Conservation (phyloP, 139 green algal genomes). For the Pseudopediastrum boryanum region DNA sequence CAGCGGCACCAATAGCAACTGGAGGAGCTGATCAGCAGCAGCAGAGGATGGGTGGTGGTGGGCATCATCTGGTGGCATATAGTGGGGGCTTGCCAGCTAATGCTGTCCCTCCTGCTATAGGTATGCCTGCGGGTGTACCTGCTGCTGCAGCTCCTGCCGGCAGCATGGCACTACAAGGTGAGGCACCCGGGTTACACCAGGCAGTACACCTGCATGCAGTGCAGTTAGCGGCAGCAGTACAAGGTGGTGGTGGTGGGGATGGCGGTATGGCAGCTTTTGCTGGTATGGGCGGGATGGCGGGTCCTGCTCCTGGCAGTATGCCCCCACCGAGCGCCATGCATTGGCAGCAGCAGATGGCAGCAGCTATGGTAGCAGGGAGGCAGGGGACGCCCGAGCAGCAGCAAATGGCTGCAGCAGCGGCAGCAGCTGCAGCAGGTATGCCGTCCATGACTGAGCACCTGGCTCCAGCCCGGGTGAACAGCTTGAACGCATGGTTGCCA, state of each 20-base stretch:
- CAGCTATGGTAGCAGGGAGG: conserved; percentile 1
- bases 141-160: conserved; percentile 5
- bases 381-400: neutral
- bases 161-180: neutral
- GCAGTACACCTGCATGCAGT: conserved; percentile 3
- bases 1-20: too few relatives aligned
- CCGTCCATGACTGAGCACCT: too few relatives aligned
- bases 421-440: neutral
- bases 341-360: neutral
- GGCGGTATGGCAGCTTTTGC: neutral
- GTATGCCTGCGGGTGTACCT: too few relatives aligned
- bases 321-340: too few relatives aligned
- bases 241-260: neutral
- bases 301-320: neutral
- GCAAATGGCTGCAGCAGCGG: neutral
- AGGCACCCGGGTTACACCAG: neutral
- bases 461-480: too few relatives aligned
- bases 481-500: too few relatives aligned
- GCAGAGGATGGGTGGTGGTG: too few relatives aligned
- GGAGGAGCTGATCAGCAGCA: too few relatives aligned
- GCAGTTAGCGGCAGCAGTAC: neutral
- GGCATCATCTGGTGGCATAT: too few relatives aligned
- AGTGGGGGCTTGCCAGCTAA: too few relatives aligned
- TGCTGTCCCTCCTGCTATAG: too few relatives aligned
- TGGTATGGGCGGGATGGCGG: neutral